phyloP scores from a whole-genome alignment of 441 rosid genomes.

The Gossypium trilobum region DNA sequence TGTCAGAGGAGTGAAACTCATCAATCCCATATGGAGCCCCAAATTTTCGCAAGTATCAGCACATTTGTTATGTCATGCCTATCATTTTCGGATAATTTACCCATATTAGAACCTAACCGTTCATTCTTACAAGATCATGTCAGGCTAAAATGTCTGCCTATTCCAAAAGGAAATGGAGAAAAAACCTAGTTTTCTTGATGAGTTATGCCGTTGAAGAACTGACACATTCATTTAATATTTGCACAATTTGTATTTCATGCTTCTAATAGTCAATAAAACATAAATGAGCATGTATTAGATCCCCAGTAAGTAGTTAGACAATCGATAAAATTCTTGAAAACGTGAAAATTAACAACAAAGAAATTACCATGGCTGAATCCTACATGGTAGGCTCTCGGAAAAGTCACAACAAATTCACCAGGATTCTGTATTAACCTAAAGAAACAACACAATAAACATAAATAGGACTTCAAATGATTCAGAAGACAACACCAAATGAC shows the following conservation, averaged over 20 bases:
- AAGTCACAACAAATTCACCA: slow-evolving; percentile 98
- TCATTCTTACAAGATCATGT: neutral
- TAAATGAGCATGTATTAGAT: neutral
- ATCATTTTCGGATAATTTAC: neutral
- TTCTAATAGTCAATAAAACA: neutral
- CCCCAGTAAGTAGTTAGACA: neutral
- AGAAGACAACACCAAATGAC: slow-evolving; percentile 12
- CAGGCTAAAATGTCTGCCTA: neutral
- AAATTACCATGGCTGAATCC: slow-evolving; percentile 99
- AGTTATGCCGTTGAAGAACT: slow-evolving; percentile 1
- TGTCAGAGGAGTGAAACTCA: neutral
- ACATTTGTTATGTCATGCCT: neutral
- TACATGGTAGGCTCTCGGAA: slow-evolving; percentile 97
- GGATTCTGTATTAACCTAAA: slow-evolving; percentile 91
- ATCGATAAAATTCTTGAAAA: slow-evolving; percentile 9
- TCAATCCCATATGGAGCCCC: neutral
- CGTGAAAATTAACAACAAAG: slow-evolving; percentile 17
- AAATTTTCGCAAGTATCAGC: neutral
- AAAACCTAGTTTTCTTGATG: neutral
- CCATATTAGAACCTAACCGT: neutral
- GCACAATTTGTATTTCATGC: neutral
- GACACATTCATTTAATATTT: neutral
- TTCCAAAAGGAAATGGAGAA: neutral
- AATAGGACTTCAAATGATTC: slow-evolving; percentile 24
- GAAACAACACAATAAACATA: slow-evolving; percentile 26